These are phyloP conservation scores for Leishmania martiniquensis DNA, from an alignment of 208 protist species.

Conservation along the genomic window DNA sequence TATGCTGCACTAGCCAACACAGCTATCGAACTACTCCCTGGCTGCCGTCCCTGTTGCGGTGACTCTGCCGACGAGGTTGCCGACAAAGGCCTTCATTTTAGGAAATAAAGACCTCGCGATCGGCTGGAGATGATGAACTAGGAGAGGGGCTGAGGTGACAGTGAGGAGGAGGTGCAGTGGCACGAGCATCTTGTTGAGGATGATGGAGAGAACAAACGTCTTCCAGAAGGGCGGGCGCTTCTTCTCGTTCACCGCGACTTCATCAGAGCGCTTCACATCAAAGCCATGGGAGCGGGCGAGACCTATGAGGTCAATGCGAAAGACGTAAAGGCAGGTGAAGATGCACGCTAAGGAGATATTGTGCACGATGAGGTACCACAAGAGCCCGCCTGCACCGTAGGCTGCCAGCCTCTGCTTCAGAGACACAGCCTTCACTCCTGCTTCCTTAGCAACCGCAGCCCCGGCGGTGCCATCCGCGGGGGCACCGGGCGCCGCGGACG, in stretches of 20 bases:
- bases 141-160: slow-evolving; percentile 58
- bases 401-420: slow-evolving; percentile 71
- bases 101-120: slow-evolving; percentile 55
- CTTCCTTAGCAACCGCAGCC: neutral
- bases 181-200: slow-evolving; percentile 86
- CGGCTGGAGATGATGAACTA: slow-evolving; percentile 72
- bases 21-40: neutral
- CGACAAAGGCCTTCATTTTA: slow-evolving; percentile 24
- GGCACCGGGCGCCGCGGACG: slow-evolving; percentile 2
- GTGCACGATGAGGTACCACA: slow-evolving; percentile 86
- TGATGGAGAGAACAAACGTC: slow-evolving; percentile 62
- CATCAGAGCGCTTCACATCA: slow-evolving; percentile 43
- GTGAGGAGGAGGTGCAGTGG: slow-evolving; percentile 73
- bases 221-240: slow-evolving; percentile 64
- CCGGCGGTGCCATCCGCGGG: neutral
- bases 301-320: slow-evolving; percentile 68
- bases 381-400: slow-evolving; percentile 77
- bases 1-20: neutral
- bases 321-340: slow-evolving; percentile 76
- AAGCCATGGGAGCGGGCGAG: slow-evolving; percentile 75
- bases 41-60: neutral
- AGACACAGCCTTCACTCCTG: slow-evolving; percentile 24
- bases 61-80: slow-evolving; percentile 27
- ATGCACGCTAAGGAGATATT: slow-evolving; percentile 50
- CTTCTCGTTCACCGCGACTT: slow-evolving; percentile 23